Evolutionary conservation across 2,329 filamentous ascomycete genomes (phyloP).

Genomic region (Harringtonia aguacate): DNA sequence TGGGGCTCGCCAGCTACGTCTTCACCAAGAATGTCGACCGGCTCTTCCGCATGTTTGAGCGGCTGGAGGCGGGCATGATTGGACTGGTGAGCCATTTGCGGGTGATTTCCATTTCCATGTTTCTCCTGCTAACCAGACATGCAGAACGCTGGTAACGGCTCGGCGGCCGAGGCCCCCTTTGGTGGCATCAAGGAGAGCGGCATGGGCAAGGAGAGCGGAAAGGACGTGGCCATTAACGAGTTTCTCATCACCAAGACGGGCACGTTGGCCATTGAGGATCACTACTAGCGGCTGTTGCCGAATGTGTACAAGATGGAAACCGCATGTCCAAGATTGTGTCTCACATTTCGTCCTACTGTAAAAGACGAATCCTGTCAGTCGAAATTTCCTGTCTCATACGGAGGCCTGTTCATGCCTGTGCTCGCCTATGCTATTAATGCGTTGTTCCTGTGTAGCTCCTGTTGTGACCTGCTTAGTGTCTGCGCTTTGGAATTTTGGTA

Average conservation of each 20-base stretch:
- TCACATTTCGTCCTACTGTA: too few relatives aligned
- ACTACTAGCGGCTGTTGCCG: conserved; percentile 22
- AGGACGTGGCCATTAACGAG: conserved; percentile 35
- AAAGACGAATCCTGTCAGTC: too few relatives aligned
- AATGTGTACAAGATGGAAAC: too few relatives aligned
- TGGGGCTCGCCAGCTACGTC: conserved; percentile 39
- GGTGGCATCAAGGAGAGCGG: conserved; percentile 38
- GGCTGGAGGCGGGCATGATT: conserved; percentile 43
- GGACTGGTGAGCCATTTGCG: conserved; percentile 25
- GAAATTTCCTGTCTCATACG: too few relatives aligned
- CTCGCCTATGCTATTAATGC: too few relatives aligned
- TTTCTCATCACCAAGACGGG: conserved; percentile 35
- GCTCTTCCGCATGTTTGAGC: conserved; percentile 46
- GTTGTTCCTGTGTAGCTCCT: too few relatives aligned
- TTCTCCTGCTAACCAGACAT: not conserved
- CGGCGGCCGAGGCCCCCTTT: conserved; percentile 32
- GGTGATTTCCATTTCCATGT: not conserved
- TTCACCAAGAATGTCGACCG: conserved; percentile 37
- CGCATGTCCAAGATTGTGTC: too few relatives aligned
- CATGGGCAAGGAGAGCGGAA: conserved; percentile 35
- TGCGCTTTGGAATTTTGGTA: too few relatives aligned
- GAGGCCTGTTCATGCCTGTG: too few relatives aligned
- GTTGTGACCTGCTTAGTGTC: too few relatives aligned
- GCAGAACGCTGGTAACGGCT: conserved; percentile 30
- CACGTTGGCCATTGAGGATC: conserved; percentile 29